A percentile compares a stretch with the other conserved stretches of the same genome.
Evolutionary conservation across 805 yeast species (phyloP).

Genomic region (Yarrowia sp.): DNA sequence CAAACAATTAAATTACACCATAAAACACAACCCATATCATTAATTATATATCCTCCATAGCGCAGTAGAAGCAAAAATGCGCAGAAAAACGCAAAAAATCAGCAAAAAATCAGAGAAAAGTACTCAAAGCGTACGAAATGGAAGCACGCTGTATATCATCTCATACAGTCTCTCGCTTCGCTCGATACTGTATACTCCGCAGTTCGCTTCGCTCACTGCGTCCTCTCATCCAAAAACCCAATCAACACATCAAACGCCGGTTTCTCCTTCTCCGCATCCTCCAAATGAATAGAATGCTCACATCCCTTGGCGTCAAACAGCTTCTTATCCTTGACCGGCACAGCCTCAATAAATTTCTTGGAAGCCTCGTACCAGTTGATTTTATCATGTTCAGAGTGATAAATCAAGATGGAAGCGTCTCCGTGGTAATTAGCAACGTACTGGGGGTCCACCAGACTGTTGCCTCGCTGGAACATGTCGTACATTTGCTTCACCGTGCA

Average conservation of each 20-base stretch:
- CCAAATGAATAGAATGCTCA: constrained; percentile 25
- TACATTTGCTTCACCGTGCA: constrained; percentile 38
- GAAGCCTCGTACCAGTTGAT: constrained; percentile 26
- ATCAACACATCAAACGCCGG: not conserved
- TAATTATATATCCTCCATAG: too few species aligned
- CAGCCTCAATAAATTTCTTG: not conserved
- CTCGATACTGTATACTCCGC: too few species aligned
- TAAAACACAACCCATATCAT: too few species aligned
- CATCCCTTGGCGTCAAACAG: not conserved
- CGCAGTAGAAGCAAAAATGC: too few species aligned
- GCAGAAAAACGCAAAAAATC: too few species aligned
- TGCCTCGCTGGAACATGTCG: constrained; percentile 41
- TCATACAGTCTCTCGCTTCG: too few species aligned
- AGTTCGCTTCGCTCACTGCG: not conserved
- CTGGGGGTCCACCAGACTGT: constrained; percentile 35
- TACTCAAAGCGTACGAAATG: too few species aligned
- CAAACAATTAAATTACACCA: too few species aligned
- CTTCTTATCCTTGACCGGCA: constrained; percentile 21
- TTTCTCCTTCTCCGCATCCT: constrained; percentile 14
- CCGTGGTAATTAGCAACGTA: constrained; percentile 30
- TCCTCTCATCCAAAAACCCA: not conserved
- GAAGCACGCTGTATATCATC: too few species aligned
- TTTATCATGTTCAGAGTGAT: constrained; percentile 15
- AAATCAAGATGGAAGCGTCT: constrained; percentile 8
- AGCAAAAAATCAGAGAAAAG: too few species aligned